Evolutionary conservation across 2,329 filamentous ascomycete genomes (phyloP).

Genomic region (Pseudogymnoascus sp.): DNA sequence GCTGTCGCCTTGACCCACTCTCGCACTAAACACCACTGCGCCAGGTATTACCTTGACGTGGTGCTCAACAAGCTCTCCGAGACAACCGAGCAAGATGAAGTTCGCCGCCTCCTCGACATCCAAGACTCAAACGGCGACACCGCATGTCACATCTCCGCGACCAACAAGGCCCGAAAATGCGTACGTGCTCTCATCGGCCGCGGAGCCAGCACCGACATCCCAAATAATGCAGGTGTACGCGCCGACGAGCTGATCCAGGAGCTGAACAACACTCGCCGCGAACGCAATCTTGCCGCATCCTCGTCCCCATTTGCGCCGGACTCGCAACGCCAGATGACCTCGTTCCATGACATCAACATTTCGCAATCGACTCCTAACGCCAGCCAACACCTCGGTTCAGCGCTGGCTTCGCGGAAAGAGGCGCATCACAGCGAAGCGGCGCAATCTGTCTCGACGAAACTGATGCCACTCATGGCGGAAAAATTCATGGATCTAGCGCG

Average conservation of each 20-base stretch:
- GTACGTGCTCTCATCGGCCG: constrained; percentile 71
- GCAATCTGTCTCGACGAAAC: constrained; percentile 59
- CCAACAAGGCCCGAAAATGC: constrained; percentile 81
- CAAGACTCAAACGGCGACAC: constrained; percentile 87
- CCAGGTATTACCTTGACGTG: constrained; percentile 86
- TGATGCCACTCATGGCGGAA: constrained; percentile 59
- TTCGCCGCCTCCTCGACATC: constrained; percentile 70
- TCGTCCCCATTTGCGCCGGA: constrained; percentile 63
- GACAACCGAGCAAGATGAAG: constrained; percentile 62
- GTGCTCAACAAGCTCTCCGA: constrained; percentile 82
- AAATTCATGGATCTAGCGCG: constrained; percentile 63
- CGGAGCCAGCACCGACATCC: constrained; percentile 73
- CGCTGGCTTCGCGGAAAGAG: constrained; percentile 13
- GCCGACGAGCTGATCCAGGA: constrained; percentile 77
- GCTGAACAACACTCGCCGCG: constrained; percentile 55
- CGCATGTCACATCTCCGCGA: constrained; percentile 64
- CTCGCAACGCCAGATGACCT: constrained; percentile 44
- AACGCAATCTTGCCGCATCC: constrained; percentile 58
- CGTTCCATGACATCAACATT: constrained; percentile 41
- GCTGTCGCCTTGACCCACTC: constrained; percentile 83
- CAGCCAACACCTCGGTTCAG: constrained; percentile 14
- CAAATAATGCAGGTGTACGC: constrained; percentile 72
- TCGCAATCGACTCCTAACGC: constrained; percentile 11
- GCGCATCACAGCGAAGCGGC: constrained; percentile 53
- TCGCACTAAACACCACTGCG: constrained; percentile 74